Percentiles rank a stretch among this genome's conserved stretches.
These are phyloP conservation scores for Phylloporus scabripes DNA, from an alignment of 768 basidiomycete species.

Conservation along the genomic window DNA sequence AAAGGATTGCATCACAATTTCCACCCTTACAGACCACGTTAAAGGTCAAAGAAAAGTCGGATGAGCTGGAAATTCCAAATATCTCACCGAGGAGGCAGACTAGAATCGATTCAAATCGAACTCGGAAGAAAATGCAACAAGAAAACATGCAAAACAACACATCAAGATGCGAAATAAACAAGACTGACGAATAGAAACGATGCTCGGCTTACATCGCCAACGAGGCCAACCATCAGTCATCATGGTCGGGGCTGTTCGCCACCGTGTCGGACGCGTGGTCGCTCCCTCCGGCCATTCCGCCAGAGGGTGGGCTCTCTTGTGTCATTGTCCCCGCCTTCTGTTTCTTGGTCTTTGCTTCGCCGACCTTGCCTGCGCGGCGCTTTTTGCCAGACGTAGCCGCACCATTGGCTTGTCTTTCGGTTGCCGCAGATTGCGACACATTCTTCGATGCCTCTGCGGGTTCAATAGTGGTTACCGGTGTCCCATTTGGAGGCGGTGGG, in stretches of 20 bases:
- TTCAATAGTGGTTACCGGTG: slow-evolving; percentile 23
- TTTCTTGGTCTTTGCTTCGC: slow-evolving; percentile 31
- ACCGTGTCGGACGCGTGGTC: slow-evolving; percentile 25
- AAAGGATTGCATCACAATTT: slow-evolving; percentile 11
- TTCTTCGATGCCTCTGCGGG: slow-evolving; percentile 23
- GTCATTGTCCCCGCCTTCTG: slow-evolving; percentile 14
- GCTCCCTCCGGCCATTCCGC: slow-evolving; percentile 23
- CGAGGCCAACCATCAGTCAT: slow-evolving; percentile 20
- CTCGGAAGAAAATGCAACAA: slow-evolving; percentile 3
- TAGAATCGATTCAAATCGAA: slow-evolving; percentile 21
- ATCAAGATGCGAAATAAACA: slow-evolving; percentile 5
- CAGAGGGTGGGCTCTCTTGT: slow-evolving; percentile 18
- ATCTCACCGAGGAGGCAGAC: slow-evolving; percentile 23
- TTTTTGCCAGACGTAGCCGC: slow-evolving; percentile 23
- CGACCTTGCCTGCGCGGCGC: slow-evolving; percentile 28
- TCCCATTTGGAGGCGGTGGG: slow-evolving; percentile 27
- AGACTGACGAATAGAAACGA: background rate
- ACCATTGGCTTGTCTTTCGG: slow-evolving; percentile 15
- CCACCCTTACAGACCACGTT: slow-evolving; percentile 20
- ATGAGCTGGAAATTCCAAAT: slow-evolving; percentile 12
- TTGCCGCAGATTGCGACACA: slow-evolving; percentile 4
- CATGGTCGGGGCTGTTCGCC: slow-evolving; percentile 21
- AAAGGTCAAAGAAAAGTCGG: slow-evolving; percentile 29
- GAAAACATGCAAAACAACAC: slow-evolving; percentile 11
- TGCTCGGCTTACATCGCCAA: background rate